Percentiles rank a stretch among this genome's conserved stretches.
Conservation (phyloP, 2,329 filamentous ascomycete genomes). For the Venturia effusa region DNA sequence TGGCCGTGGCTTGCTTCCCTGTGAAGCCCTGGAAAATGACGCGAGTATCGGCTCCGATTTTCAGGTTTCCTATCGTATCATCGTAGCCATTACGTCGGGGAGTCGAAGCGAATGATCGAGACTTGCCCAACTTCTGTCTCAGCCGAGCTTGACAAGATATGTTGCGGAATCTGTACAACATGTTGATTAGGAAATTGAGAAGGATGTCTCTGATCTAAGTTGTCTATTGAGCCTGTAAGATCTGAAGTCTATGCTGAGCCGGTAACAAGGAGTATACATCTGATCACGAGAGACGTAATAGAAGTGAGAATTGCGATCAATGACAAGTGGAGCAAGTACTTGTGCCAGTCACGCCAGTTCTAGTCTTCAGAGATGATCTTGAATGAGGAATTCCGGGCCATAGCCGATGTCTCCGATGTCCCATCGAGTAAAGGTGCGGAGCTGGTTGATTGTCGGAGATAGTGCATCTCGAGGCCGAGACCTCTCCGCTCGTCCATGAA, state of each 20-base stretch:
- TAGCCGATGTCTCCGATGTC: neutral
- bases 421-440: neutral
- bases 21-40: constrained; percentile 66
- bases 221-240: neutral
- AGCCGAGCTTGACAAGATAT: neutral
- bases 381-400: neutral
- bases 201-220: neutral
- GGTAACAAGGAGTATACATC: neutral
- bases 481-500: neutral
- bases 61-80: constrained; percentile 54
- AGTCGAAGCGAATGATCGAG: neutral
- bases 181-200: neutral
- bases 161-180: neutral
- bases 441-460: neutral
- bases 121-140: neutral
- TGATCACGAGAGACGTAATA: neutral
- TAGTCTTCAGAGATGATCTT: no score
- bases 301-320: neutral
- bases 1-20: constrained; percentile 58
- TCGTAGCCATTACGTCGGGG: constrained; percentile 31
- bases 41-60: constrained; percentile 53
- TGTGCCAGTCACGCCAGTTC: no score
- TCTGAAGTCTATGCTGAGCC: neutral
- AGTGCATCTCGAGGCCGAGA: neutral
- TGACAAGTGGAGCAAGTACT: neutral